These are phyloP conservation scores for Ceratonia siliqua DNA, from an alignment of 306 rosid species.

Conservation along the genomic window DNA sequence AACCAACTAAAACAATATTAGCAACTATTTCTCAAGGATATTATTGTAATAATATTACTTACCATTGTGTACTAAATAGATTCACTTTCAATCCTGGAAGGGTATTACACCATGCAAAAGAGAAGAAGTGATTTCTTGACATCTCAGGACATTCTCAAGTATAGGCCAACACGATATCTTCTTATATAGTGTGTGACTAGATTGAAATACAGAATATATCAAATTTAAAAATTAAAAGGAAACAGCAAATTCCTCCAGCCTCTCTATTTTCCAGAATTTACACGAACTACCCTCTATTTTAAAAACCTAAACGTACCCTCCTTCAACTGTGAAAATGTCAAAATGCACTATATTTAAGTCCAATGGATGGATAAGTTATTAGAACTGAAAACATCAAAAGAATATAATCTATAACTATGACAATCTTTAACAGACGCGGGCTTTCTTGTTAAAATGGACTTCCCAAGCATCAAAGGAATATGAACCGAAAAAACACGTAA, in stretches of 20 bases:
- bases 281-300: background rate
- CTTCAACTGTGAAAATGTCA: background rate
- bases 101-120: slow-evolving; percentile 1
- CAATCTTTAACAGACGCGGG: slow-evolving; percentile 13
- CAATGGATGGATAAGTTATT: background rate
- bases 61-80: slow-evolving; percentile 2
- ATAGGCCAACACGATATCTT: slow-evolving; percentile 4
- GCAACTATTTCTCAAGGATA: background rate
- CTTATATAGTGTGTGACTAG: slow-evolving; percentile 4
- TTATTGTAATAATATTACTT: background rate
- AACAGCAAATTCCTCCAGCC: background rate
- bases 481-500: slow-evolving; percentile 28
- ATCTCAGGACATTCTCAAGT: slow-evolving; percentile 27
- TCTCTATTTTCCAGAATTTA: background rate
- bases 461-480: slow-evolving; percentile 25
- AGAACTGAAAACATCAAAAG: background rate
- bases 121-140: slow-evolving; percentile 4
- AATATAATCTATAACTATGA: slow-evolving; percentile 15
- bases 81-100: slow-evolving; percentile 18
- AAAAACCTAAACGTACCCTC: background rate
- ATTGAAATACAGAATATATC: slow-evolving; percentile 18
- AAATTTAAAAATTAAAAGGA: background rate
- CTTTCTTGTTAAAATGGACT: slow-evolving; percentile 28
- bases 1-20: background rate
- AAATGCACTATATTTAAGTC: background rate